These are phyloP conservation scores for Earliella scabrosa DNA, from an alignment of 1,284 basidiomycete species.

Conservation along the genomic window DNA sequence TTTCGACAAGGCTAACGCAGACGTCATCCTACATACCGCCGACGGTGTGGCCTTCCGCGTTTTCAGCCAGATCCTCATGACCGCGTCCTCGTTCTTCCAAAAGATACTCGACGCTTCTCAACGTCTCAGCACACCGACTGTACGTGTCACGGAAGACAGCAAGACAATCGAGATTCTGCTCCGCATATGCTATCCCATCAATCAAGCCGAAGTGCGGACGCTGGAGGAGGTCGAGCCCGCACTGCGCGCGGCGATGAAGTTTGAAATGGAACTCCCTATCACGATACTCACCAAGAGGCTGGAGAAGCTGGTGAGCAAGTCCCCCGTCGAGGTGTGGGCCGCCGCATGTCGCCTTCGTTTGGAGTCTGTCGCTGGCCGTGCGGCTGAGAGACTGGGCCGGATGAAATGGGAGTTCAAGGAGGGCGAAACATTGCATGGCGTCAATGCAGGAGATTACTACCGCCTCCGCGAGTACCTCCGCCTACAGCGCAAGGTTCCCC, in stretches of 20 bases:
- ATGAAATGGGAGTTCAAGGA: not conserved
- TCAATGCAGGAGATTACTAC: constrained; percentile 22
- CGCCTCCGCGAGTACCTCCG: constrained; percentile 1
- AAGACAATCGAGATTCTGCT: constrained; percentile 39
- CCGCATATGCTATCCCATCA: constrained; percentile 42
- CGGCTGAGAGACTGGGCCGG: constrained; percentile 5
- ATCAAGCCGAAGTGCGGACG: constrained; percentile 14
- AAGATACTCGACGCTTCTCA: constrained; percentile 16
- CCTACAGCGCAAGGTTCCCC: not conserved
- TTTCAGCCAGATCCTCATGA: constrained; percentile 21
- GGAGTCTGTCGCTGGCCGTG: constrained; percentile 12
- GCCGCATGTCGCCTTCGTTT: constrained; percentile 11
- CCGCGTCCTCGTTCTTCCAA: constrained; percentile 25
- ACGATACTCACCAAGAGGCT: constrained; percentile 9
- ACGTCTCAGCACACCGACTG: not conserved
- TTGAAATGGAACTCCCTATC: constrained; percentile 21
- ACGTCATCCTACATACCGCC: constrained; percentile 10
- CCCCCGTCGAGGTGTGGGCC: constrained; percentile 17
- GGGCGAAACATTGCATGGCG: constrained; percentile 1
- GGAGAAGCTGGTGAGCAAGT: not conserved
- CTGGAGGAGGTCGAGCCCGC: constrained; percentile 9
- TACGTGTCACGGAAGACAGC: constrained; percentile 41
- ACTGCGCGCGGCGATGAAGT: constrained; percentile 24
- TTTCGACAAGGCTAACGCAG: constrained; percentile 13
- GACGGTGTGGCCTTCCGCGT: constrained; percentile 19